Evolutionary conservation across 768 basidiomycete species (phyloP), one percentile per base, ranked within the genome.

Genomic region (Mycena venus): DNA sequence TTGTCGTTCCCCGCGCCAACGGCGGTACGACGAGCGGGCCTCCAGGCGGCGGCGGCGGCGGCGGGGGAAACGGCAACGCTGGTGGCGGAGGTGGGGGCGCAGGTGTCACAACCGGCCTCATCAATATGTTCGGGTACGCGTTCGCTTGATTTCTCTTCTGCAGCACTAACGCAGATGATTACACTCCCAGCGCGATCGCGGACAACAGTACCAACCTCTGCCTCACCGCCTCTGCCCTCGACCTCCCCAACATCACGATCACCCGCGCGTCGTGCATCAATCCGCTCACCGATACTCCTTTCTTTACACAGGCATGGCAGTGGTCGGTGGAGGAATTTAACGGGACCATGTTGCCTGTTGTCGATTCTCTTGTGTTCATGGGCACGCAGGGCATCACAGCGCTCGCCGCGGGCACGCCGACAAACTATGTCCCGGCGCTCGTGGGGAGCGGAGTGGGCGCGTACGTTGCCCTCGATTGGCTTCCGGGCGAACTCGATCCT

Each of bases 101-200:
- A 36, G 58, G n/a, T 36, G 34, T 17, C 55, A 4, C 31, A 32
- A 56, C 31, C 31, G 55, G 55, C 55, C 5, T 56, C 55, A 32
- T 56, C 32, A 56, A 56, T 56, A 60, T 60, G 58, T 36, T 60
- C 58, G 58, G 58, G 58, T 60, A 60, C 34, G 58, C 55, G 55
- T 55, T 55, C 25, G 51, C 55, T 56, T 15, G 55, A 56, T 56
- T 31, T 56, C 55, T 56, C 29, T 27, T 55, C 51, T 31, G 55
- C 55, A 56, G 55, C 55, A 56, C 55, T 56, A 56, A 56, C 31
- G 55, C 55, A 56, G 55, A 60, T n/a, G 25, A 60, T 38, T 36
- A 60, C 58, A 40, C n/a, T 60, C 58, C 36, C 58, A 60, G 58
- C 58, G 32, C 58, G 58, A 60, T 60, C 58, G 58, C 34, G 34